Conservation (phyloP, 1,284 basidiomycete species). For the Anthracocystis panici-leucophaei region DNA sequence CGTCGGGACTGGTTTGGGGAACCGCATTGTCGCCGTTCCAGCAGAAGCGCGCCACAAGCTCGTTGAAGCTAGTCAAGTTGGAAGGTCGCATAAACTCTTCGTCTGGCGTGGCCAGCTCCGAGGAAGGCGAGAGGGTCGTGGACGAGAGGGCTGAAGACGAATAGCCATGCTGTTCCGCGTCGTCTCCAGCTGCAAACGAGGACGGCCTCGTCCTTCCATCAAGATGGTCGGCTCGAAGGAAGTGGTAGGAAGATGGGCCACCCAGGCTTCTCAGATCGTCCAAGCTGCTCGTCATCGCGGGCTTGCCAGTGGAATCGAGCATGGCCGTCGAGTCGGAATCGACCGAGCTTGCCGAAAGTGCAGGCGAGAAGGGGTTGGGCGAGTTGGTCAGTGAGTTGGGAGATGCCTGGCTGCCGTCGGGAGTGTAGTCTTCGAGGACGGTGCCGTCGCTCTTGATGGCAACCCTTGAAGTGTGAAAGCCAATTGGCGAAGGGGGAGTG, state of each 20-base stretch:
- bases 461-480: conserved; percentile 25
- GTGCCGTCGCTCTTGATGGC: conserved; percentile 44
- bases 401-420: conserved; percentile 54
- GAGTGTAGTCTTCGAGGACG: conserved; percentile 55
- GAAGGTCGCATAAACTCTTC: conserved; percentile 53
- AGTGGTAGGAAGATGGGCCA: conserved; percentile 28
- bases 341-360: conserved; percentile 50
- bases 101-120: conserved; percentile 51
- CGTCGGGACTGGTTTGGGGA: conserved; percentile 31
- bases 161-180: conserved; percentile 41
- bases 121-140: conserved; percentile 44
- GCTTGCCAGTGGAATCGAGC: conserved; percentile 21
- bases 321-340: conserved; percentile 59
- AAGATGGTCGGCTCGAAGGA: conserved; percentile 32
- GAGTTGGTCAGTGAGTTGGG: conserved; percentile 56
- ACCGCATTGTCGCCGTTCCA: conserved; percentile 60
- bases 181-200: conserved; percentile 37
- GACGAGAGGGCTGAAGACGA: conserved; percentile 43
- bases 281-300: conserved; percentile 26
- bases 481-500: conserved; percentile 42
- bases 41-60: conserved; percentile 62
- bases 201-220: conserved; percentile 27
- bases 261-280: conserved; percentile 30
- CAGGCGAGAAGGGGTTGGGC: conserved; percentile 57
- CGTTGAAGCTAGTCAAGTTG: conserved; percentile 59